Percentiles rank a stretch among this genome's conserved stretches.
Conservation (phyloP, 345 rosid species). For the Rhizophora mangle region DNA sequence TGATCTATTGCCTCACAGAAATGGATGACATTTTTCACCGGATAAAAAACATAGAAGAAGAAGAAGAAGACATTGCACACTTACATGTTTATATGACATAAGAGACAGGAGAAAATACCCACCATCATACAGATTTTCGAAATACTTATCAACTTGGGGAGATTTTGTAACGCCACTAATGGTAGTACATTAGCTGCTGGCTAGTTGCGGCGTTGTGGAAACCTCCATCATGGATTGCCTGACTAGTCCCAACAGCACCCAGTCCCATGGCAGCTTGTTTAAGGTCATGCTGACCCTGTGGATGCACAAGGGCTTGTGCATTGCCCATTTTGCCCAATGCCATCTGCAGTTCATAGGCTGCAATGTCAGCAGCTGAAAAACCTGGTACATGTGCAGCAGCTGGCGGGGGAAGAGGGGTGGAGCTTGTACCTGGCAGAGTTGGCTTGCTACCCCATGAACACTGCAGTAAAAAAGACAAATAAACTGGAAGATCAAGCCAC, state of each 20-base stretch:
- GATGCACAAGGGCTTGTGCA: conserved; percentile 67
- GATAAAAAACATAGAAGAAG: too few relatives aligned
- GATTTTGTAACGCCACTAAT: conserved; percentile 26
- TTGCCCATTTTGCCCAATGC: conserved; percentile 77
- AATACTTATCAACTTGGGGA: conserved; percentile 13
- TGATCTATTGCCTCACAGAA: too few relatives aligned
- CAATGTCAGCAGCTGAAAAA: conserved; percentile 57
- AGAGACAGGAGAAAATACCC: not conserved
- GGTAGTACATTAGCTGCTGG: conserved; percentile 91
- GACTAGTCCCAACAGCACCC: conserved; percentile 74
- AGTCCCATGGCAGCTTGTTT: conserved; percentile 77
- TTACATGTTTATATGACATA: not conserved
- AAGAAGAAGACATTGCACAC: too few relatives aligned
- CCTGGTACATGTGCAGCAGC: conserved; percentile 57
- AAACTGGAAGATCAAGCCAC: not conserved
- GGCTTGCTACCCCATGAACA: conserved; percentile 98
- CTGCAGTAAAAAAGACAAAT: conserved; percentile 28
- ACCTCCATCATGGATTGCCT: conserved; percentile 76
- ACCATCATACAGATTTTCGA: not conserved
- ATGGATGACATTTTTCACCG: too few relatives aligned
- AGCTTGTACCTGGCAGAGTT: conserved; percentile 76
- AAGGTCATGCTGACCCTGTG: conserved; percentile 70
- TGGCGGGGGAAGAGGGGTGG: conserved; percentile 89
- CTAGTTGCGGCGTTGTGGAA: conserved; percentile 70
- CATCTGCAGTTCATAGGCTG: conserved; percentile 73